Base-by-base conservation (phyloP, 2,329 filamentous ascomycete genomes). In the Nemania sp. region DNA sequence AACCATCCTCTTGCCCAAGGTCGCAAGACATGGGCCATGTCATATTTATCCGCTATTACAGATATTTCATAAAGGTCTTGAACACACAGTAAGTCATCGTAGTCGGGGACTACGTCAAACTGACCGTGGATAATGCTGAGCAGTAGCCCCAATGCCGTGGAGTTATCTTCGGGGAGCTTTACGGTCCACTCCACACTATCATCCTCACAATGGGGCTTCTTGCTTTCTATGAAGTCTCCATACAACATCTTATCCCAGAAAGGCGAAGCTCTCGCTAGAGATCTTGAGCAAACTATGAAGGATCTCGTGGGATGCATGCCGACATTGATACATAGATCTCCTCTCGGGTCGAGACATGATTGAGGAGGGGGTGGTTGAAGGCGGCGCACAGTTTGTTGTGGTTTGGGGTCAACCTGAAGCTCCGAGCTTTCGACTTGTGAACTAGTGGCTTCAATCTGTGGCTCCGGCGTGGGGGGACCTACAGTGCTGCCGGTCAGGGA, bases 1-100 rank as follows among this genome's bases (percentile, higher is more conserved):
- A 56, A 56, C 60, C 61, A 64, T 24, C 54, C 56, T 28, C 26
- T 55, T 9, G 61, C 61, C 61, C 61, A 62, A 19, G 61, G 61
- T 19, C 49, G 48, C 3, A 62, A n/a, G 43, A 61, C 22, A 19
- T 52, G 58, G 9, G 58, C 47, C 58, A 64, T 60, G 39, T 56
- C 58, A 33, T 61, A 64, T 39, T 64, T 64, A 26, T 64, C 58
- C 9, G 60, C 52, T 33, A 62, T 26, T 7, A 61, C 54, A 22
- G 48, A 61, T 12, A 64, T 30, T 17, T 61, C 55, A 33, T 64
- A 64, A 15, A 64, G 49, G 40, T 60, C 43, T 5, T 40, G 42
- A 7, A 53, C 48, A 9, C 44, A 52, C 12, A 61, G 31, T 9
- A 44, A 41, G n/a, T 51, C 55, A 1, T 59, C 57, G 31, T 49